Conservation (phyloP, 192 early-diverging fungal species). For the Linnemannia exigua region DNA sequence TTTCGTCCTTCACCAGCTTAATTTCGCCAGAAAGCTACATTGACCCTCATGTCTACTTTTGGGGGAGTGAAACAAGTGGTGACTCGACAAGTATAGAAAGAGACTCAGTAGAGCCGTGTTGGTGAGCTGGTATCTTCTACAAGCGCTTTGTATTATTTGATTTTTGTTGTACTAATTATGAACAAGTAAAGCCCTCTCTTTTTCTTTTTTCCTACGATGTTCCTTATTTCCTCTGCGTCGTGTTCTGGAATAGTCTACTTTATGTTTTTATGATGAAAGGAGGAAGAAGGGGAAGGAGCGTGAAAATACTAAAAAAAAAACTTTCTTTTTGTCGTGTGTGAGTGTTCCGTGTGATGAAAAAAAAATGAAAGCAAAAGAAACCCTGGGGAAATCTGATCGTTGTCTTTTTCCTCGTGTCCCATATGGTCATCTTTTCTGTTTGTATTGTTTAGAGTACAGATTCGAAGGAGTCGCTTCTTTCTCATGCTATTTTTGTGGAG, state of each 20-base stretch:
- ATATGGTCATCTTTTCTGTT: no score
- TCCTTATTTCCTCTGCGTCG: no score
- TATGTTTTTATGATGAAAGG: no score
- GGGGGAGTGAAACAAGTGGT: not conserved
- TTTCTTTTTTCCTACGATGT: no score
- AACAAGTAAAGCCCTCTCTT: no score
- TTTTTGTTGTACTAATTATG: no score
- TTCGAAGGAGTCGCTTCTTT: not conserved
- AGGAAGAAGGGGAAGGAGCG: not conserved
- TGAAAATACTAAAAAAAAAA: not conserved
- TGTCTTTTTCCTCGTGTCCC: not conserved
- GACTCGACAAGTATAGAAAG: not conserved
- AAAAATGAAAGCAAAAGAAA: no score
- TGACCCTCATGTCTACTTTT: not conserved
- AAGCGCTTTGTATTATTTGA: no score
- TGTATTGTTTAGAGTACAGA: conserved; percentile 21
- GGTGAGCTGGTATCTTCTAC: not conserved
- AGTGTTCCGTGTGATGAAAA: conserved; percentile 8
- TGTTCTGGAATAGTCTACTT: no score
- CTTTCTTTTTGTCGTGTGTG: not conserved
- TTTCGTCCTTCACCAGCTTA: no score
- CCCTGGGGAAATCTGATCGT: no score
- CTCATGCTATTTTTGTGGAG: conserved; percentile 2
- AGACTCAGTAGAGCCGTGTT: not conserved
- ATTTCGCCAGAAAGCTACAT: no score